Evolutionary conservation across 2,329 filamentous ascomycete genomes (phyloP).

Genomic region (Penicillium frequentans): DNA sequence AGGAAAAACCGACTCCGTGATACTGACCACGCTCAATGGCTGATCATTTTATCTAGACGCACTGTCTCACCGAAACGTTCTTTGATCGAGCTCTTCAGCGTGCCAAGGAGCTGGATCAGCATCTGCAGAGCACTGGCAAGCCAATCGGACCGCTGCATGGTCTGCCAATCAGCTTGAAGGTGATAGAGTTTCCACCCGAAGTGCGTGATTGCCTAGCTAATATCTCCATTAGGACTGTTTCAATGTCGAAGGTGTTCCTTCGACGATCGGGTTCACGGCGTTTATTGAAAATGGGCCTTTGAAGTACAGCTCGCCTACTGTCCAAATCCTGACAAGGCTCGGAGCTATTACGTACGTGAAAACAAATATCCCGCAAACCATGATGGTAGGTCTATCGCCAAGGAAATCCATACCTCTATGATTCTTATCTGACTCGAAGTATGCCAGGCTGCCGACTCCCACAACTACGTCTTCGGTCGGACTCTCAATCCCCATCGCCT

Average conservation of each 20-base stretch:
- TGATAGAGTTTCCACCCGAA: neutral
- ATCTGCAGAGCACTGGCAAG: constrained; percentile 39
- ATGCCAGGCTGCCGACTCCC: constrained; percentile 47
- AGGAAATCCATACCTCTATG: too few relatives aligned
- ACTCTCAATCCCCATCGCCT: constrained; percentile 63
- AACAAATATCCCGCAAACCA: constrained; percentile 64
- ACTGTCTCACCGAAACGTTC: constrained; percentile 55
- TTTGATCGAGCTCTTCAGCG: constrained; percentile 51
- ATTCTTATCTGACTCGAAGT: constrained; percentile 38
- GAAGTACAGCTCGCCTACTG: constrained; percentile 53
- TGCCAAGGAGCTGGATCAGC: constrained; percentile 50
- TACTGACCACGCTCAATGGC: neutral
- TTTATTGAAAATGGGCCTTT: constrained; percentile 59
- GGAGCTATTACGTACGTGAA: constrained; percentile 68
- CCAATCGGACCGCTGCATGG: constrained; percentile 62
- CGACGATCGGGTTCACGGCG: constrained; percentile 55
- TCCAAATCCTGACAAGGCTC: constrained; percentile 56
- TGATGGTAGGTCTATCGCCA: constrained; percentile 17
- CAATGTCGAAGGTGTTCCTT: constrained; percentile 12
- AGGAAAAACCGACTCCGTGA: neutral
- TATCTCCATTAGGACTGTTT: constrained; percentile 10
- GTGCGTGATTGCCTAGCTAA: neutral
- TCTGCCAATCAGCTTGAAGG: constrained; percentile 56
- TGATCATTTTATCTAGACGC: constrained; percentile 25
- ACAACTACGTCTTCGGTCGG: constrained; percentile 61